phyloP scores from a whole-genome alignment of 768 basidiomycete genomes.

The Termitomyces titanicus region DNA sequence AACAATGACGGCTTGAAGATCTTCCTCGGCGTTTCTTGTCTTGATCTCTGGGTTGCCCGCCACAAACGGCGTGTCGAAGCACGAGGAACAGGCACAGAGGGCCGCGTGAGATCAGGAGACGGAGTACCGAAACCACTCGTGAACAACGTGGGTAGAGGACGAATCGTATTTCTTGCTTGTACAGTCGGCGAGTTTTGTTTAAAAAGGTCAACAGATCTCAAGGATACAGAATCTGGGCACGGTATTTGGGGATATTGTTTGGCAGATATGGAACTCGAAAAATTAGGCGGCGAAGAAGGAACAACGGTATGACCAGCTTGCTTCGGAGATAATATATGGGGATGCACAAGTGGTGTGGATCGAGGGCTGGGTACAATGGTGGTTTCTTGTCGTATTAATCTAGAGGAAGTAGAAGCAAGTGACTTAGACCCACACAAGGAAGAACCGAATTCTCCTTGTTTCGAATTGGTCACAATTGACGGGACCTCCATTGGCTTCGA shows the following conservation, averaged over 20 bases:
- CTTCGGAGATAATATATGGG: not conserved
- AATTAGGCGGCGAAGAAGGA: not conserved
- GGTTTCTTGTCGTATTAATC: slow-evolving; percentile 1
- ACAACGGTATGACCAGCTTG: not conserved
- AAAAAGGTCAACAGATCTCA: not conserved
- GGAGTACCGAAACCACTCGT: not conserved
- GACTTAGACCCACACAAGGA: not conserved
- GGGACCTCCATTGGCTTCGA: not conserved
- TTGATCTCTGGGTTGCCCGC: not conserved
- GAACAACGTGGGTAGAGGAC: not conserved
- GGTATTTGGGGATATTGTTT: not conserved
- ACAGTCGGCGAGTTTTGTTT: not conserved
- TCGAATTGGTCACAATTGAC: not conserved
- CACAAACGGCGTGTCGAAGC: not conserved
- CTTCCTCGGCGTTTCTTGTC: not conserved
- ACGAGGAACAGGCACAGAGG: not conserved
- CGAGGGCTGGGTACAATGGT: slow-evolving; percentile 2
- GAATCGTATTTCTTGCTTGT: not conserved
- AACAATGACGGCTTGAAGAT: not conserved
- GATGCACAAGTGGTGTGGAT: not conserved
- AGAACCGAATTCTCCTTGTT: not conserved
- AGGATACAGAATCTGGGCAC: not conserved
- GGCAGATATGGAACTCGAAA: not conserved
- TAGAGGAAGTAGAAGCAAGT: not conserved
- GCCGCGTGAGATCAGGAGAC: not conserved